These are phyloP conservation scores for Tetrapisispora arboricola DNA, from an alignment of 805 yeast species.

Conservation along the genomic window DNA sequence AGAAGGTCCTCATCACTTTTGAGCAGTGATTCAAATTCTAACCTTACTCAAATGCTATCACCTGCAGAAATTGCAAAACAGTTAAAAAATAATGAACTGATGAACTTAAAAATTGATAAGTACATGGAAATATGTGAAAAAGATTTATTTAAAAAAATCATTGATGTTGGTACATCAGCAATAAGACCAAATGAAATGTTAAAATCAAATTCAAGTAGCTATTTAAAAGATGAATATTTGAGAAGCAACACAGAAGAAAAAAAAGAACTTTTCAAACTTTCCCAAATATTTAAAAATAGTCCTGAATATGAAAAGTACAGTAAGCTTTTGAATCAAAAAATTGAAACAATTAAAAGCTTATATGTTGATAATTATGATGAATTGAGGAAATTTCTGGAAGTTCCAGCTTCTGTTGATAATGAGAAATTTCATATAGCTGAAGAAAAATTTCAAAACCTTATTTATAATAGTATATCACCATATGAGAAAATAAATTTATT, in stretches of 20 bases:
- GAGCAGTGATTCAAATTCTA: constrained; percentile 16
- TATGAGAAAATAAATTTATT: constrained; percentile 21
- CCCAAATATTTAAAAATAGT: constrained; percentile 24
- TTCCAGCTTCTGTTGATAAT: constrained; percentile 11
- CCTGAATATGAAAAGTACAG: constrained; percentile 26
- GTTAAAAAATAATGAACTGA: constrained; percentile 17
- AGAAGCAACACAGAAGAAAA: neutral
- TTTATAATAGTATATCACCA: constrained; percentile 21
- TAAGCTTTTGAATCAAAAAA: constrained; percentile 16
- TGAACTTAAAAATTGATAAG: constrained; percentile 20
- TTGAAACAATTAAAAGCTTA: constrained; percentile 13
- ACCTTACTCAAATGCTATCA: constrained; percentile 19
- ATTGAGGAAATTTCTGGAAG: constrained; percentile 18
- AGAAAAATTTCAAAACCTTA: constrained; percentile 12
- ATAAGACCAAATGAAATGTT: constrained; percentile 5
- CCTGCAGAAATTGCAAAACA: constrained; percentile 26
- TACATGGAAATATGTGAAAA: constrained; percentile 26
- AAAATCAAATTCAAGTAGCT: constrained; percentile 8
- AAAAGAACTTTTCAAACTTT: constrained; percentile 13
- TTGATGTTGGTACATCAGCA: constrained; percentile 27
- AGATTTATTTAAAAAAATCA: constrained; percentile 19
- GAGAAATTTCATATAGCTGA: constrained; percentile 9
- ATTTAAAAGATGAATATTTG: neutral
- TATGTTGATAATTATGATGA: constrained; percentile 15
- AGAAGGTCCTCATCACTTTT: constrained; percentile 26